Evolutionary conservation across 2,329 filamentous ascomycete genomes (phyloP), one percentile per base, ranked within the genome.

Genomic region (Ophiostoma angusticollis): DNA sequence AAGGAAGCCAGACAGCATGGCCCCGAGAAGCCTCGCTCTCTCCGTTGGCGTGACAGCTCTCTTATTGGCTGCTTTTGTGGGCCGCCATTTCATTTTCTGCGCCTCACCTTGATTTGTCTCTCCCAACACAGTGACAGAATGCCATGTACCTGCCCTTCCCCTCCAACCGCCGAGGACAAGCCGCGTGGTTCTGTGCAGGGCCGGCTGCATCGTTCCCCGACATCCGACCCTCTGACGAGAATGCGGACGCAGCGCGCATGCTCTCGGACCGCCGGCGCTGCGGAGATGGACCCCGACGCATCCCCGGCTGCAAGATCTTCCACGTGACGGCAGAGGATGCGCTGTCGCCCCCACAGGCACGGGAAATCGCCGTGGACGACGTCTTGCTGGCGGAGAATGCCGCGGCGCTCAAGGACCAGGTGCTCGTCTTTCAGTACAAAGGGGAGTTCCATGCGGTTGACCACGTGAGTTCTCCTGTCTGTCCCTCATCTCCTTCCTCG

Each of bases 361-460:
- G 62, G 40, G 50, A 67, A 4, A 45, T 57, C 0, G 42, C 63
- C 3, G 49, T 57, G 1, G 52, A 54, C 0, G 58, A 63, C 7
- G 55, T 52, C 2, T 40, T 45, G 2, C 14, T 30, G 31, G 31
- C 22, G 7, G 54, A 55, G 18, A 49, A 51, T 8, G 56, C 50
- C 2, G 54, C 55, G 4, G 57, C 62, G 3, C 40, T 76, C 40
- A 64, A 62, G 32, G 64, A 79, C 40, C 77, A 82, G 49, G 72
- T 82, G 0, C 61, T 83, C 14, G 65, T 83, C 0, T 83, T 81
- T 45, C 65, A 66, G 46, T 78, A 78, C 49, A 68, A 65, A 37
- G 72, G 70, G 3, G 74, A 70, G 43, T 63, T 82, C n/a, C 69
- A 81, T 49, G 79, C 78, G 0, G 60, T 82, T 17, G 76, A 83